phyloP scores from a whole-genome alignment of 1,284 basidiomycete genomes.

The Xerocomus amazonicus region DNA sequence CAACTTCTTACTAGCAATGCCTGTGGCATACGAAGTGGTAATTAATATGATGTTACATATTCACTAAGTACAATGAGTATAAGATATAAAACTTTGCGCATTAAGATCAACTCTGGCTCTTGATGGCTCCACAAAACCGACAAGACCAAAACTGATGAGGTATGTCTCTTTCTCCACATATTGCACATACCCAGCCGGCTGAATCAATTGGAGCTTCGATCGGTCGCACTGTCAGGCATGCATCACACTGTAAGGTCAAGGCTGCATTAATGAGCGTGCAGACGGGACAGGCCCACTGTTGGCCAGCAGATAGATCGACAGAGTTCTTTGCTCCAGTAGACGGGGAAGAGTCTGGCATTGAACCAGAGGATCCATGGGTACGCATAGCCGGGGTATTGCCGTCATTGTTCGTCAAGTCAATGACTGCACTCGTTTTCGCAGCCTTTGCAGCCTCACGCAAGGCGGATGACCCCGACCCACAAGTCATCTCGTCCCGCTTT shows the following conservation, averaged over 20 bases:
- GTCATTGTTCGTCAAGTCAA: conserved; percentile 53
- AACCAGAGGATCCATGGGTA: conserved; percentile 22
- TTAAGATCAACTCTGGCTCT: conserved; percentile 39
- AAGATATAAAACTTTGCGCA: conserved; percentile 3
- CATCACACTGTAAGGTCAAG: conserved; percentile 54
- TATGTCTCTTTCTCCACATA: conserved; percentile 63
- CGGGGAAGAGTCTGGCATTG: conserved; percentile 12
- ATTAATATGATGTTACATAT: background rate
- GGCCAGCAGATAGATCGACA: conserved; percentile 2
- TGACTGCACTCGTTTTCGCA: conserved; percentile 54
- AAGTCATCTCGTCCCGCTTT: conserved; percentile 65
- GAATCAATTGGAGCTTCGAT: conserved; percentile 30
- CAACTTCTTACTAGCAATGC: no score
- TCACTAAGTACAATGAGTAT: conserved; percentile 2
- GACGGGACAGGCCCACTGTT: conserved; percentile 61
- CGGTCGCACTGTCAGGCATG: conserved; percentile 56
- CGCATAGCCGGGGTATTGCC: conserved; percentile 10
- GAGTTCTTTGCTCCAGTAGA: conserved; percentile 1
- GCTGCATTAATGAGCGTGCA: conserved; percentile 71
- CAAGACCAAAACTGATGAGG: conserved; percentile 74
- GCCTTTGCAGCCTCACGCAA: conserved; percentile 69
- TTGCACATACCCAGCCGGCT: conserved; percentile 62
- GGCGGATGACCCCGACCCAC: conserved; percentile 58
- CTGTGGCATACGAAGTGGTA: no score
- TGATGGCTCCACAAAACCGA: conserved; percentile 64